phyloP scores from a whole-genome alignment of 345 rosid genomes.

The Ailanthus altissimus region DNA sequence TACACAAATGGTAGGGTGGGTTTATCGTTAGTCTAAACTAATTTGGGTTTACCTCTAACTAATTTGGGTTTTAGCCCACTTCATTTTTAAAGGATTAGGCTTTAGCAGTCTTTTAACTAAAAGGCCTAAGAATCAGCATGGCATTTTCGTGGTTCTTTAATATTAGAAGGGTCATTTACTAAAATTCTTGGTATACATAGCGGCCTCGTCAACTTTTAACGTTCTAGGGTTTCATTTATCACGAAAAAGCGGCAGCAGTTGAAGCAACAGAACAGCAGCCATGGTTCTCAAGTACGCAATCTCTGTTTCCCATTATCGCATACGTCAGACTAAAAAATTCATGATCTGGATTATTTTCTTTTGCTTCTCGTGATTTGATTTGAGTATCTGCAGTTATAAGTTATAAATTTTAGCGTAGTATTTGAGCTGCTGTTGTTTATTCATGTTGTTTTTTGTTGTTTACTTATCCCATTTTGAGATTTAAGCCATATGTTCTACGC shows the following conservation, averaged over 20 bases:
- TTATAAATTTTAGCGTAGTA: neutral
- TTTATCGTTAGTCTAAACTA: too few species aligned
- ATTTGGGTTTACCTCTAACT: too few species aligned
- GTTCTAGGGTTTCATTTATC: slow-evolving; percentile 2
- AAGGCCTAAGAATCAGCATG: neutral
- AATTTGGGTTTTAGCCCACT: too few species aligned
- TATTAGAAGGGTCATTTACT: neutral
- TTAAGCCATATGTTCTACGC: too few species aligned
- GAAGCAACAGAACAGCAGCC: slow-evolving; percentile 21
- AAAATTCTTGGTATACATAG: neutral
- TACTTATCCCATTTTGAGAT: too few species aligned
- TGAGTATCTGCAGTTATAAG: neutral
- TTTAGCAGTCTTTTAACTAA: too few species aligned
- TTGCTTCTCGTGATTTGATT: neutral
- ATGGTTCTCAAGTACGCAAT: slow-evolving; percentile 49
- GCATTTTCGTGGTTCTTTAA: slow-evolving; percentile 2
- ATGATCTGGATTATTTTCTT: neutral
- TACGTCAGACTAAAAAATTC: neutral
- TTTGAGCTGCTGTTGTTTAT: neutral
- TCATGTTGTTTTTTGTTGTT: too few species aligned
- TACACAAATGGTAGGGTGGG: too few species aligned
- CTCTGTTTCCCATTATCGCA: neutral
- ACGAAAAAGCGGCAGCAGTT: neutral
- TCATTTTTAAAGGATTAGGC: too few species aligned
- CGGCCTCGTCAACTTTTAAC: neutral